Conservation (phyloP, 371 early-diverging fungal species). For the Mortierella sp. region DNA sequence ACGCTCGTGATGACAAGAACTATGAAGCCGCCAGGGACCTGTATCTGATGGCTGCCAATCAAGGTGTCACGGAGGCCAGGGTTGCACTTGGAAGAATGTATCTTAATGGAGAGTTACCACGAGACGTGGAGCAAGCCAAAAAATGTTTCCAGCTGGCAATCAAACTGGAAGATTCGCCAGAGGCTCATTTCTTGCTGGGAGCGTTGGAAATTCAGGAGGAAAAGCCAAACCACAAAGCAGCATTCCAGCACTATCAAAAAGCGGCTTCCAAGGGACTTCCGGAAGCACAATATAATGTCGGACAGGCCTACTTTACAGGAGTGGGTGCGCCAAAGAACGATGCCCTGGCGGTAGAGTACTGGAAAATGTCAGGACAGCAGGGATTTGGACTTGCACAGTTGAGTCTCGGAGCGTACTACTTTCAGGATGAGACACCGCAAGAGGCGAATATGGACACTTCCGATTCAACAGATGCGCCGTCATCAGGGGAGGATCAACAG, state of each 20-base stretch:
- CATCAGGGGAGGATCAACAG: not conserved
- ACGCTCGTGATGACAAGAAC: conserved; percentile 45
- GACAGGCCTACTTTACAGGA: conserved; percentile 35
- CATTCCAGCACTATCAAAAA: conserved; percentile 41
- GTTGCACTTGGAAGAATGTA: conserved; percentile 48
- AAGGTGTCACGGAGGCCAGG: conserved; percentile 26
- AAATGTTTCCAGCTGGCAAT: conserved; percentile 30
- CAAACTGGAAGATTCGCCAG: conserved; percentile 19
- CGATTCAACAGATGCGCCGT: not conserved
- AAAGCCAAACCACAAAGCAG: conserved; percentile 15
- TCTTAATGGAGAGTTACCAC: conserved; percentile 35
- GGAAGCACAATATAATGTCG: conserved; percentile 51
- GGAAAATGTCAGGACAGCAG: conserved; percentile 52
- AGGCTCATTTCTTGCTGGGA: conserved; percentile 42
- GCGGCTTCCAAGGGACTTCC: conserved; percentile 50
- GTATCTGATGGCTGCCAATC: conserved; percentile 25
- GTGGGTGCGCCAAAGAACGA: conserved; percentile 47
- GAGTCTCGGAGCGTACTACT: conserved; percentile 50
- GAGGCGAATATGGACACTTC: not conserved
- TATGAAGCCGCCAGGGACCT: conserved; percentile 30
- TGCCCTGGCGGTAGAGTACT: conserved; percentile 49
- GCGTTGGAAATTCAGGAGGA: conserved; percentile 23
- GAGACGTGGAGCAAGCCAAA: conserved; percentile 23
- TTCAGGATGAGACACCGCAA: conserved; percentile 40
- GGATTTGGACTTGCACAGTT: conserved; percentile 51